These are phyloP conservation scores for Allomyces javanicus DNA, from an alignment of 192 early-diverging fungal species.

Conservation along the genomic window DNA sequence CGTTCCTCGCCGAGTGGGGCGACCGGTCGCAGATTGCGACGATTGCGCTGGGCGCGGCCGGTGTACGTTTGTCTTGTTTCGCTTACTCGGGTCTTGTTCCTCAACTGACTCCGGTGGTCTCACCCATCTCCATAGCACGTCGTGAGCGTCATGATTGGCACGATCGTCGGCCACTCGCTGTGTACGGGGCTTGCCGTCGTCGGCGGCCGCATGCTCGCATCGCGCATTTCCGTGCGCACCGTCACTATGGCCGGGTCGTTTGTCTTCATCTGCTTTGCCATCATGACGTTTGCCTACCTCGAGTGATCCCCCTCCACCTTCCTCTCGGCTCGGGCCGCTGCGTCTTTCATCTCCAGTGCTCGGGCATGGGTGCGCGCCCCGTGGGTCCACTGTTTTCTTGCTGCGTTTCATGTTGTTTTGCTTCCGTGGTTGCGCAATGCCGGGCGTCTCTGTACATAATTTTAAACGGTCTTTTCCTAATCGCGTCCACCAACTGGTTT, in stretches of 20 bases:
- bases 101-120: constrained; percentile 1
- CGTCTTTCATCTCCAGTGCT: too few species aligned
- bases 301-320: not conserved
- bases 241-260: not conserved
- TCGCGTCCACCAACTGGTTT: too few species aligned
- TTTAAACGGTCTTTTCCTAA: too few species aligned
- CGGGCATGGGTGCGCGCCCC: too few species aligned
- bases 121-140: constrained; percentile 39
- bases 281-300: not conserved
- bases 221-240: constrained; percentile 65
- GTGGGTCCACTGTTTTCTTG: too few species aligned
- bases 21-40: constrained; percentile 93
- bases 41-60: constrained; percentile 85
- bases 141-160: constrained; percentile 72
- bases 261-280: not conserved
- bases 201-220: constrained; percentile 73
- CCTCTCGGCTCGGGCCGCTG: too few species aligned
- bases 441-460: too few species aligned
- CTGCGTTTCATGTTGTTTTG: too few species aligned
- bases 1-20: constrained; percentile 96
- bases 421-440: too few species aligned
- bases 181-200: constrained; percentile 86
- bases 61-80: constrained; percentile 18
- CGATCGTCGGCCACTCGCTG: constrained; percentile 71
- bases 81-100: constrained; percentile 1